These are phyloP conservation scores for Tulasnella sp. DNA, from an alignment of 768 basidiomycete species.

Conservation along the genomic window DNA sequence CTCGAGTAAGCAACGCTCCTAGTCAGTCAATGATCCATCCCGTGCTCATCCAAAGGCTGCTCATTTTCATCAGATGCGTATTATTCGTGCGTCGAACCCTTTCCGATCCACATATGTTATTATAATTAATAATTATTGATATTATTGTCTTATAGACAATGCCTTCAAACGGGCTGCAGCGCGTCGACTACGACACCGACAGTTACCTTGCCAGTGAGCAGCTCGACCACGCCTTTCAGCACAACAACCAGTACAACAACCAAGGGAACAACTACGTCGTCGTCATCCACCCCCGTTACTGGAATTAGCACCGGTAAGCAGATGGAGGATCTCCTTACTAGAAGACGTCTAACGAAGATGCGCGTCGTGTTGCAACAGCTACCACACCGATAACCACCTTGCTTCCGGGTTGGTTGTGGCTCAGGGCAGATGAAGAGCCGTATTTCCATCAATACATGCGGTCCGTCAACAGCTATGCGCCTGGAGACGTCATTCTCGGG, in stretches of 20 bases:
- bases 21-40: no score
- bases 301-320: constrained; percentile 21
- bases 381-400: constrained; percentile 32
- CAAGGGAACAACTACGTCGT: constrained; percentile 19
- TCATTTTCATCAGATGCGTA: no score
- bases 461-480: constrained; percentile 30
- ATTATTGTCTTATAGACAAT: constrained; percentile 5
- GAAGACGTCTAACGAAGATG: no score
- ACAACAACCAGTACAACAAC: background rate
- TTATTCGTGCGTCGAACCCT: constrained; percentile 26
- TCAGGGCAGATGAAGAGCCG: constrained; percentile 47
- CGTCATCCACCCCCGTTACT: constrained; percentile 14
- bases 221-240: background rate
- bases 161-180: constrained; percentile 7
- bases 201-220: background rate
- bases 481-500: constrained; percentile 41
- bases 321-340: no score
- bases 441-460: constrained; percentile 54
- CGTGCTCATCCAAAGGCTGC: no score
- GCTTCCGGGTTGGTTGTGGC: constrained; percentile 40
- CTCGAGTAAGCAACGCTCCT: background rate
- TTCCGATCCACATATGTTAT: no score
- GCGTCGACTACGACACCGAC: background rate
- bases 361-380: background rate
- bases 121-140: no score